A percentile compares a stretch with the other conserved stretches of the same genome.
Evolutionary conservation across 768 basidiomycete genomes (phyloP).

Genomic region (Cystobasidium onofrii): DNA sequence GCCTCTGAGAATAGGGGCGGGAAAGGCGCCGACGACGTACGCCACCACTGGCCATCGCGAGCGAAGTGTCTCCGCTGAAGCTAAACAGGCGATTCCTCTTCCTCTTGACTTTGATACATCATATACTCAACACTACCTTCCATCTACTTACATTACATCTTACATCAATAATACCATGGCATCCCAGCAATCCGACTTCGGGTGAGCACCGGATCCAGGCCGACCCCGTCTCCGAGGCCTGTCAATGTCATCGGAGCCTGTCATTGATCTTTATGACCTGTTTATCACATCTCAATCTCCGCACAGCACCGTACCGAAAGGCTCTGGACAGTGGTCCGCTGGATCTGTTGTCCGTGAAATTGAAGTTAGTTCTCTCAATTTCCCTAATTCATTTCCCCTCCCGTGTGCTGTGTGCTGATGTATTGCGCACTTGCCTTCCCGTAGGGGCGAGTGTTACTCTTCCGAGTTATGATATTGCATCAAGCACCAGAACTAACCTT

Average conservation of each 20-base stretch:
- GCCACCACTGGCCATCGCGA: background rate
- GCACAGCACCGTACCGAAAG: background rate
- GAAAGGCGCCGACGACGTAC: background rate
- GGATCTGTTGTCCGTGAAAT: background rate
- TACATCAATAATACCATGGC: too few species aligned
- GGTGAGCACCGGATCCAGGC: too few species aligned
- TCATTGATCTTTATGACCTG: background rate
- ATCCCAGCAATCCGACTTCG: too few species aligned
- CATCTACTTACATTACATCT: too few species aligned
- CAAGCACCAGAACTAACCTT: background rate
- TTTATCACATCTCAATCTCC: too few species aligned
- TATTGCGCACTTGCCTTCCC: background rate
- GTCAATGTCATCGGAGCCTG: background rate
- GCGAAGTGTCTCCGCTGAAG: background rate
- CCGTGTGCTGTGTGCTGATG: background rate
- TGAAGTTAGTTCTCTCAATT: background rate
- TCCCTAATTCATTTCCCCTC: background rate
- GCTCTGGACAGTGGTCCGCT: background rate
- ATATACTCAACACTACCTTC: too few species aligned
- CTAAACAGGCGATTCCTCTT: background rate
- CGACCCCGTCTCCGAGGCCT: too few species aligned
- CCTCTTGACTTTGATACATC: too few species aligned
- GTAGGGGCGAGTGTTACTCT: background rate
- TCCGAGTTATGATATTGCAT: too few species aligned
- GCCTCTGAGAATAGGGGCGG: background rate